Evolutionary conservation across 331 rosid species (phyloP).

Genomic region (Telfairia occidentalis): DNA sequence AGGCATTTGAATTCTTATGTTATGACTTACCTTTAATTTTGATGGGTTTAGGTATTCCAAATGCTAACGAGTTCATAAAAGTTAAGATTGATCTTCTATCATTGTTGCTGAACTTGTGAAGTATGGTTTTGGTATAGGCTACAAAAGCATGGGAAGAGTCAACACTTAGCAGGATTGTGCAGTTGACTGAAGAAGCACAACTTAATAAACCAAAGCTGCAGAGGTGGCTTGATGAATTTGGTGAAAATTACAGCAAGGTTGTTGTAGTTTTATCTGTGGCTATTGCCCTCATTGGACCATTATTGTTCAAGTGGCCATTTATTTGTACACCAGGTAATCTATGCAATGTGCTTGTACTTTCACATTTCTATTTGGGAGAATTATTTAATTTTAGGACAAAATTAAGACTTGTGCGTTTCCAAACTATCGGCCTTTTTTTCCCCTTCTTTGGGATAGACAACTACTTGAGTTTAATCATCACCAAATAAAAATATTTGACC

Average conservation of each 20-base stretch:
- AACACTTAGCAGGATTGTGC: constrained; percentile 79
- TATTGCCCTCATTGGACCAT: constrained; percentile 78
- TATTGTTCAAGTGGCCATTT: constrained; percentile 91
- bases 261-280: constrained; percentile 80
- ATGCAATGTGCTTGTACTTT: constrained; percentile 4
- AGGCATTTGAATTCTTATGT: not conserved
- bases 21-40: not conserved
- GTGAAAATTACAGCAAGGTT: constrained; percentile 87
- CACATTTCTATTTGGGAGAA: not conserved
- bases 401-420: not conserved
- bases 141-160: constrained; percentile 88
- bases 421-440: not conserved
- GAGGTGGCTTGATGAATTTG: constrained; percentile 97
- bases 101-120: constrained; percentile 9
- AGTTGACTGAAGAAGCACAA: constrained; percentile 94
- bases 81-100: constrained; percentile 12
- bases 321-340: constrained; percentile 65
- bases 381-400: not conserved
- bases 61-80: constrained; percentile 8
- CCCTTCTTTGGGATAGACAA: not conserved
- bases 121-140: constrained; percentile 34
- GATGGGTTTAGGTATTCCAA: not conserved
- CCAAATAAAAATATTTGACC: not conserved
- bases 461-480: not conserved
- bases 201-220: constrained; percentile 85